A percentile compares a stretch with the other conserved stretches of the same genome.
phyloP scores from a whole-genome alignment of 257 asterid genomes.

The Primulina huaijiensis region DNA sequence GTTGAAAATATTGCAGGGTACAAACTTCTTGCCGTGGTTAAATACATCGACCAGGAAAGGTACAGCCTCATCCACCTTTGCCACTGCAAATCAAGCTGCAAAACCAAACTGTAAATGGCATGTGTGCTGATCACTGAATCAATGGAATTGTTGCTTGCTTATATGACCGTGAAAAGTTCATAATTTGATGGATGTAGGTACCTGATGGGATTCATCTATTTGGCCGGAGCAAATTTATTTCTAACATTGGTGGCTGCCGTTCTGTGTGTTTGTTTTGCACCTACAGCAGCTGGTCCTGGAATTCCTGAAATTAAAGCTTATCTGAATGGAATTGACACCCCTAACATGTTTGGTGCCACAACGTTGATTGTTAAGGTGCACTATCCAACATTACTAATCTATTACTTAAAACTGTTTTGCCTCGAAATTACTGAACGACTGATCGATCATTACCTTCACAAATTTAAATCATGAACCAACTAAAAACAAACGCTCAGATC shows the following conservation, averaged over 20 bases:
- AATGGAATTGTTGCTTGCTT: constrained; percentile 7
- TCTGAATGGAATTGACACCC: constrained; percentile 90
- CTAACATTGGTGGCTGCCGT: constrained; percentile 63
- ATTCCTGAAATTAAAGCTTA: constrained; percentile 91
- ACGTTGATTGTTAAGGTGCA: constrained; percentile 73
- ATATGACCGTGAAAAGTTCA: constrained; percentile 15
- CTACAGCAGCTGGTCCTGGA: constrained; percentile 96
- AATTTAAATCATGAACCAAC: background rate
- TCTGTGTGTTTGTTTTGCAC: constrained; percentile 77
- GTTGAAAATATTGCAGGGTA: constrained; percentile 85
- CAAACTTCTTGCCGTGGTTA: constrained; percentile 54
- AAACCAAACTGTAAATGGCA: background rate
- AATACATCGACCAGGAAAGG: constrained; percentile 66
- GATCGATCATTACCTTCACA: too few species aligned
- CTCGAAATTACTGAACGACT: background rate
- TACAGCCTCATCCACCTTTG: constrained; percentile 16
- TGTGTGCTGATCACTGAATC: background rate
- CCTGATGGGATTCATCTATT: constrained; percentile 52
- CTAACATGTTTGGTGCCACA: constrained; percentile 84
- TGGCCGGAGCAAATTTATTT: constrained; percentile 54
- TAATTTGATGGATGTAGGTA: constrained; percentile 52
- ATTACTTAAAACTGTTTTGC: background rate
- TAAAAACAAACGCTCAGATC: background rate
- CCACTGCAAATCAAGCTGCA: background rate
- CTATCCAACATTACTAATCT: background rate